Evolutionary conservation across 2,329 filamentous ascomycete genomes (phyloP).

Genomic region (Clonostachys byssicola): DNA sequence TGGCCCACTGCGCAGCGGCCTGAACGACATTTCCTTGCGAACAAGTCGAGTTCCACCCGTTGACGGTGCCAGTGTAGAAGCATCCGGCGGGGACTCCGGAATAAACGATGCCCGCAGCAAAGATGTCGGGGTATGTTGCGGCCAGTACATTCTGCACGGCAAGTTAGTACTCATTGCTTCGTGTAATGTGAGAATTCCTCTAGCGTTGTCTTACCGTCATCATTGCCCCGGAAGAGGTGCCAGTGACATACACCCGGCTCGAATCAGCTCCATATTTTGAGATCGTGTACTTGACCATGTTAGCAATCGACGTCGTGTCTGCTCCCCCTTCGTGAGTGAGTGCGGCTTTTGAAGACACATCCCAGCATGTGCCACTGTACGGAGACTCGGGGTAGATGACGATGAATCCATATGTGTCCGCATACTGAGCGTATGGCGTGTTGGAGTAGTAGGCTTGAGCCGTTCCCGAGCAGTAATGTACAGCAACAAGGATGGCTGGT

Average conservation of each 20-base stretch:
- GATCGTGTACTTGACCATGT: conserved; percentile 55
- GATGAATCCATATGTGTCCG: conserved; percentile 35
- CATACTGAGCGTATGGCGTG: conserved; percentile 39
- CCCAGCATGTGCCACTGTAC: conserved; percentile 51
- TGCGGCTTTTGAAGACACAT: conserved; percentile 44
- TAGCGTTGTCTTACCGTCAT: conserved; percentile 29
- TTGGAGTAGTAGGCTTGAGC: conserved; percentile 41
- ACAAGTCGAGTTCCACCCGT: conserved; percentile 48
- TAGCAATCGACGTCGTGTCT: conserved; percentile 50
- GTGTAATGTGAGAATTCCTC: not conserved
- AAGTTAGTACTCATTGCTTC: not conserved
- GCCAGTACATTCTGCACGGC: conserved; percentile 32
- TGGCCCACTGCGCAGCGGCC: conserved; percentile 41
- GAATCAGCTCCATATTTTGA: conserved; percentile 45
- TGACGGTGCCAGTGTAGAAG: conserved; percentile 31
- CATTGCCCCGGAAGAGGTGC: conserved; percentile 43
- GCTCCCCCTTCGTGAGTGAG: conserved; percentile 53
- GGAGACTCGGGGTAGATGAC: conserved; percentile 53
- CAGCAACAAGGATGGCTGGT: conserved; percentile 44
- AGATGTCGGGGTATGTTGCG: conserved; percentile 41
- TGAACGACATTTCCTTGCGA: conserved; percentile 36
- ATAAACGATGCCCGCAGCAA: conserved; percentile 36
- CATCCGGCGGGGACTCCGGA: conserved; percentile 39
- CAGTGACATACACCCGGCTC: conserved; percentile 48
- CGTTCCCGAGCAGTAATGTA: conserved; percentile 50